Evolutionary conservation across 805 yeast genomes (phyloP).

Genomic region (Pichia manshurica): DNA sequence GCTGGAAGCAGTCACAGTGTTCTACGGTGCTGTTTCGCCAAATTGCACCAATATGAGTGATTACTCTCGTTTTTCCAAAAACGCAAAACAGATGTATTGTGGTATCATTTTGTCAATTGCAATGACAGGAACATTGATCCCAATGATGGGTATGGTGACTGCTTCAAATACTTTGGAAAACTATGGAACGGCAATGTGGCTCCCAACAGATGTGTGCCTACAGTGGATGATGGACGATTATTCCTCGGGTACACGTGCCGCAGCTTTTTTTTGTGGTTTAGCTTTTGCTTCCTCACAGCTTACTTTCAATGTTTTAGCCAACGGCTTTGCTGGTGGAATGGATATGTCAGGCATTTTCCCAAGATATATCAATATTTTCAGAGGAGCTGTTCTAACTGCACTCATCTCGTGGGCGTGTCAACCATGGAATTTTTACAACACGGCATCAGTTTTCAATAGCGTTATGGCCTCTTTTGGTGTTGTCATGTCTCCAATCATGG

Average conservation of each 20-base stretch:
- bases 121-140: constrained; percentile 34
- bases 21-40: constrained; percentile 21
- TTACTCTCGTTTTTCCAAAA: constrained; percentile 21
- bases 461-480: constrained; percentile 27
- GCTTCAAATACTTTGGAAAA: constrained; percentile 36
- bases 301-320: constrained; percentile 33
- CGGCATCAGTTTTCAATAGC: constrained; percentile 31
- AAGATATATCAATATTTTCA: constrained; percentile 35
- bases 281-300: constrained; percentile 34
- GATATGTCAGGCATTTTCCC: constrained; percentile 45
- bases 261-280: constrained; percentile 43
- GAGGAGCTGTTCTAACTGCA: constrained; percentile 40
- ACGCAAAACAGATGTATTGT: constrained; percentile 15
- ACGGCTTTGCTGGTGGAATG: constrained; percentile 43
- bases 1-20: constrained; percentile 14
- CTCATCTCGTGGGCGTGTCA: constrained; percentile 31
- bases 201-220: constrained; percentile 37
- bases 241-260: constrained; percentile 39
- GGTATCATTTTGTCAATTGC: constrained; percentile 36
- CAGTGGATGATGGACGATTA: constrained; percentile 37
- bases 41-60: constrained; percentile 25
- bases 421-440: constrained; percentile 37
- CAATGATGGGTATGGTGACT: constrained; percentile 39
- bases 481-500: constrained; percentile 35
- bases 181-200: constrained; percentile 33